Conservation (phyloP, 106 monocot species). For the Dendrobium officinale region DNA sequence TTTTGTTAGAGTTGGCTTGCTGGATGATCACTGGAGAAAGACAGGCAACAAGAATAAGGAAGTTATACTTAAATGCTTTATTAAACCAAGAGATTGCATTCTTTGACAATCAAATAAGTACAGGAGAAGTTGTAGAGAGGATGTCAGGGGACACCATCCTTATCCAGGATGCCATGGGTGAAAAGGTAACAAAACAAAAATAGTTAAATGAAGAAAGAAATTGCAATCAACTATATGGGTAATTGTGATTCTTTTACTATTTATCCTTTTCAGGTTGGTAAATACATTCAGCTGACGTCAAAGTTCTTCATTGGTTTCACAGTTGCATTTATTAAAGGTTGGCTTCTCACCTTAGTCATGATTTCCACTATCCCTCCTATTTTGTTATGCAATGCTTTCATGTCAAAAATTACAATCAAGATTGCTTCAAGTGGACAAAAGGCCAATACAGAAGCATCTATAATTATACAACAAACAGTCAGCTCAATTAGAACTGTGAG, state of each 20-base stretch:
- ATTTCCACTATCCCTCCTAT: constrained; percentile 24
- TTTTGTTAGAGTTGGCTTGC: constrained; percentile 48
- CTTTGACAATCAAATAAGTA: constrained; percentile 63
- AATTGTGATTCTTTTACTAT: background rate
- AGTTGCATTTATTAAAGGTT: constrained; percentile 35
- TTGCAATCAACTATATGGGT: background rate
- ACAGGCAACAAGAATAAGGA: constrained; percentile 42
- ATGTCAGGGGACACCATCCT: constrained; percentile 72
- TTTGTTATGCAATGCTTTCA: constrained; percentile 10
- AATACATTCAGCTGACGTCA: constrained; percentile 25
- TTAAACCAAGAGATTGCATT: constrained; percentile 62
- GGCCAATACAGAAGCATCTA: constrained; percentile 29
- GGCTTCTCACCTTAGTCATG: constrained; percentile 38
- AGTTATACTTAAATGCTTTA: constrained; percentile 62
- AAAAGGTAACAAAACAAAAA: constrained; percentile 40
- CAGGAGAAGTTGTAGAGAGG: constrained; percentile 55
- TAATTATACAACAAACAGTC: constrained; percentile 28
- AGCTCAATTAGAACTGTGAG: constrained; percentile 39
- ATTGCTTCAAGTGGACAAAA: constrained; percentile 20
- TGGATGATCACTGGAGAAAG: constrained; percentile 70
- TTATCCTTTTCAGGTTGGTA: constrained; percentile 19
- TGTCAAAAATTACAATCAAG: constrained; percentile 15
- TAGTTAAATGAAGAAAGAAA: background rate
- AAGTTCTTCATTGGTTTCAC: constrained; percentile 23
- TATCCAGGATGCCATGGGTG: constrained; percentile 36